A percentile compares a stretch with the other conserved stretches of the same genome.
Conservation (phyloP, 176 grass and related monocot genomes). For the Rhynchospora breviuscula region DNA sequence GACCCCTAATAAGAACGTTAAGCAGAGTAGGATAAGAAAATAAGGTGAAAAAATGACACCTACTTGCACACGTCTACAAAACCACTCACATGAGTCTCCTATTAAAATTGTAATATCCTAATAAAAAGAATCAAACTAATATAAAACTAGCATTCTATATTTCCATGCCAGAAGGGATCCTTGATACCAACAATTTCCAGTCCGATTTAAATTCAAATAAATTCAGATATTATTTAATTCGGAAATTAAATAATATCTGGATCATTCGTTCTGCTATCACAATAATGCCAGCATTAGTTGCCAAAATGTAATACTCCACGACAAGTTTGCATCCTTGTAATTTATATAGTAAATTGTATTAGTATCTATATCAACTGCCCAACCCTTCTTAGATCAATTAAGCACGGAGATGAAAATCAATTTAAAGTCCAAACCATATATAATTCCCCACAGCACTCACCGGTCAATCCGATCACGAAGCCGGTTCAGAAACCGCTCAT, state of each 20-base stretch:
- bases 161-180: background rate
- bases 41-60: background rate
- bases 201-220: background rate
- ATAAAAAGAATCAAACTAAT: background rate
- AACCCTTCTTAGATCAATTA: background rate
- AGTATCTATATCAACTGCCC: background rate
- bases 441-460: slow-evolving; percentile 19
- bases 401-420: background rate
- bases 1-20: background rate
- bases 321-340: background rate
- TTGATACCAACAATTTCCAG: background rate
- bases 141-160: background rate
- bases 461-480: slow-evolving; percentile 46
- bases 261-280: background rate
- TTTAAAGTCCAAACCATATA: background rate
- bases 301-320: background rate
- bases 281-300: background rate
- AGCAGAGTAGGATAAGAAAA: background rate
- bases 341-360: background rate
- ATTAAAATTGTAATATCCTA: background rate
- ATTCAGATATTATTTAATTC: no score
- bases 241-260: background rate
- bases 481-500: slow-evolving; percentile 45
- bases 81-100: background rate
- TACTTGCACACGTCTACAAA: background rate